phyloP scores from a whole-genome alignment of 331 rosid species.

The Telfairia occidentalis region DNA sequence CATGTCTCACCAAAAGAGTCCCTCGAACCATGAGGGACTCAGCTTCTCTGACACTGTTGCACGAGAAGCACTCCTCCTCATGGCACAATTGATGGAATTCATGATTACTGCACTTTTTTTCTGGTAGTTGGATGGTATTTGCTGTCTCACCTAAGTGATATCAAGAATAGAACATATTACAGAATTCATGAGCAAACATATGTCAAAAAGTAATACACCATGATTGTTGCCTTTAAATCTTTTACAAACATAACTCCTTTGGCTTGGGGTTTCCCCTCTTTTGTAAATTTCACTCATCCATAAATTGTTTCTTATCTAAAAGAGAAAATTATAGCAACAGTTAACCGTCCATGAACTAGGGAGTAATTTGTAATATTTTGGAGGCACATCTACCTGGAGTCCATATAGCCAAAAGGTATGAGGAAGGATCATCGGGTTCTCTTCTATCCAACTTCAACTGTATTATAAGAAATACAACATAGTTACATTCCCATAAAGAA shows the following conservation, averaged over 20 bases:
- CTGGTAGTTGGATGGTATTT: conserved; percentile 70
- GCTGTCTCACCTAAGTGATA: conserved; percentile 80
- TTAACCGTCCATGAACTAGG: neutral
- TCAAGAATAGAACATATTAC: conserved; percentile 14
- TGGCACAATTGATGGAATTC: conserved; percentile 53
- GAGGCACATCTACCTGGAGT: conserved; percentile 65
- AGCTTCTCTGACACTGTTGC: conserved; percentile 82
- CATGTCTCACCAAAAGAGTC: conserved; percentile 66
- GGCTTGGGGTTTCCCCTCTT: no score
- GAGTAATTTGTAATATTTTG: neutral
- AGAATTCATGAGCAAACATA: conserved; percentile 20
- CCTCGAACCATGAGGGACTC: conserved; percentile 79
- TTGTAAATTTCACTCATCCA: no score
- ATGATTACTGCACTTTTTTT: conserved; percentile 51
- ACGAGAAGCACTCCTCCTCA: conserved; percentile 73
- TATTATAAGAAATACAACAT: conserved; percentile 1
- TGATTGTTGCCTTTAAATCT: neutral
- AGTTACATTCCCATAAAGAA: neutral
- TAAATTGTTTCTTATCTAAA: no score
- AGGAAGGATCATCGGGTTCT: conserved; percentile 91
- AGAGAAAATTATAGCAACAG: no score
- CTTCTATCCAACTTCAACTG: conserved; percentile 63
- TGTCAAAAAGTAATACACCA: neutral
- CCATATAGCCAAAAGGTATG: conserved; percentile 95
- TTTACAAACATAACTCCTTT: no score